Base-by-base conservation (phyloP, 2,329 filamentous ascomycete genomes). In the Aspergillus intermedius region DNA sequence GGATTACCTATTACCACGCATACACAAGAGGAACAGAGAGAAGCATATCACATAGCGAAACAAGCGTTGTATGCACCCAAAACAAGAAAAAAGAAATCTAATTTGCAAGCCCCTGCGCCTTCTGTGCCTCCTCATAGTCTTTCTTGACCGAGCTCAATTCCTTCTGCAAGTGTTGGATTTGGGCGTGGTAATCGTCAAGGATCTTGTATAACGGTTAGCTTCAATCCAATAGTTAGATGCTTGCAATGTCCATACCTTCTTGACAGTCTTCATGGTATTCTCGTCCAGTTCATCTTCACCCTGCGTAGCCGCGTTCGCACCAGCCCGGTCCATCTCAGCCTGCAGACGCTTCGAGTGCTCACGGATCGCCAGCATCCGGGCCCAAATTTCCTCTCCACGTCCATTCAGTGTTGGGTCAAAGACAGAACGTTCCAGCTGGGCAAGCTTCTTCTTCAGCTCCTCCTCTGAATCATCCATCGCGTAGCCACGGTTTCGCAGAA, bases 321-420 rank as follows among this genome's bases (percentile, higher is more conserved):
- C 80, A 44, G 79, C 64, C 61, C 74, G 75, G 61, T 83, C 80
- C 49, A 81, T 76, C 65, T 84, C 81, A 51, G 73, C 69, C 56
- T 83, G 79, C 48, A 85, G 61, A 58, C 77, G 74, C 57, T 77
- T 76, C 42, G 78, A 77, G 47, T 80, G 70, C 59, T 83, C 80
- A 48, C 80, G 70, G 46, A 84, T 75, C 6, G 77, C 76, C 43
- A 83, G 74, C 81, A 85, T 83, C 35, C 82, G 71, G 25, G 82
- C 82, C 82, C 82, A 85, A 48, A 84, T 80, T 64, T 84, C 81
- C 61, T 85, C 82, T 50, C 78, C 78, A 19, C 81, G 70, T 4
- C 80, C 82, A 41, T 74, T 75, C 42, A 84, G 71, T 4, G 77
- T 75, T 0, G 82, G 81, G 57, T 85, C 81, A 45, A 80, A 78